Conservation (phyloP, 305 asterid genomes). For the Fraxinus ornus region DNA sequence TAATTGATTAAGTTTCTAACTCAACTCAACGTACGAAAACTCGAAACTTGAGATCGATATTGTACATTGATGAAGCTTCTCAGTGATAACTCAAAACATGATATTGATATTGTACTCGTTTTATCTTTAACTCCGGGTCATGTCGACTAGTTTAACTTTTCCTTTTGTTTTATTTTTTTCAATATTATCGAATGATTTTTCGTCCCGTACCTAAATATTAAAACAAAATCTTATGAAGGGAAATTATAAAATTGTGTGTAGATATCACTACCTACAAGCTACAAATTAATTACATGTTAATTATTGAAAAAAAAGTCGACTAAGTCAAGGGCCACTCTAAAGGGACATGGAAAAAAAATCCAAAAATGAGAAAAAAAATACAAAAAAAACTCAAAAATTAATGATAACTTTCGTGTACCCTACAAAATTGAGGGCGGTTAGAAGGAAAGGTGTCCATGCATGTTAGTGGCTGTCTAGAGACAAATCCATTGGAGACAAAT, state of each 20-base stretch:
- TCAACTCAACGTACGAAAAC: not conserved
- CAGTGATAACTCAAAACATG: not conserved
- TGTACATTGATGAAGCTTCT: not conserved
- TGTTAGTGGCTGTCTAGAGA: constrained; percentile 31
- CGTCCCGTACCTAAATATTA: not conserved
- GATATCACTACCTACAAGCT: not conserved
- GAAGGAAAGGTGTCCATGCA: constrained; percentile 33
- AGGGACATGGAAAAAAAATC: not conserved
- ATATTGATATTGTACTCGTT: not conserved
- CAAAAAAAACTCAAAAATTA: not conserved
- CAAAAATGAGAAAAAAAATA: not conserved
- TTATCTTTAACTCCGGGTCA: not conserved
- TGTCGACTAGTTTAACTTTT: not conserved
- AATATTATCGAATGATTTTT: not conserved
- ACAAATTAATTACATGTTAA: not conserved
- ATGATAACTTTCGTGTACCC: not conserved
- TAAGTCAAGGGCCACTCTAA: not conserved
- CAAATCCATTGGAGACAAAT: constrained; percentile 34
- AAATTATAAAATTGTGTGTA: not conserved
- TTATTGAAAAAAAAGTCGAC: not conserved
- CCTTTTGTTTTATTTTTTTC: not conserved
- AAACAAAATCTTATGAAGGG: not conserved
- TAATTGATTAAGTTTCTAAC: not conserved
- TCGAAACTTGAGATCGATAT: not conserved
- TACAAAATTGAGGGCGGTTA: constrained; percentile 21